These are phyloP conservation scores for Thelonectria blattea DNA, from an alignment of 2,329 filamentous ascomycete genomes.

Conservation along the genomic window DNA sequence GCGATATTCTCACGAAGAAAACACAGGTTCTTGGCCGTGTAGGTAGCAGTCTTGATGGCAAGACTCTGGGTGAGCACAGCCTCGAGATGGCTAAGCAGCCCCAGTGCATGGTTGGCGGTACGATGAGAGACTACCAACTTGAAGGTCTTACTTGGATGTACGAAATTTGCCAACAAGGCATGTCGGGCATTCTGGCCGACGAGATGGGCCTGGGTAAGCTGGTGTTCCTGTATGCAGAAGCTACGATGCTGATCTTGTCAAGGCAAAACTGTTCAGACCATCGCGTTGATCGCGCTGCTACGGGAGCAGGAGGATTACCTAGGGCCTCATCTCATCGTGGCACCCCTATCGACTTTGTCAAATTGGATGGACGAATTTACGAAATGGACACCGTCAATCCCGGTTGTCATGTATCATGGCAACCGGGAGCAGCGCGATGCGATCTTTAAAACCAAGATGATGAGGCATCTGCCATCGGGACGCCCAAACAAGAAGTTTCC, in stretches of 20 bases:
- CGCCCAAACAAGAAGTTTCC: constrained; percentile 74
- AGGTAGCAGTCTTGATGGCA: constrained; percentile 64
- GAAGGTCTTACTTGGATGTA: constrained; percentile 97
- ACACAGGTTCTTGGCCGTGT: constrained; percentile 68
- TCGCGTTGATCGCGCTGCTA: constrained; percentile 83
- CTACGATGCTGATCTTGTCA: constrained; percentile 10
- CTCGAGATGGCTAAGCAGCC: constrained; percentile 86
- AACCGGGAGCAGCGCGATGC: constrained; percentile 76
- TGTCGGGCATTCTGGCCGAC: constrained; percentile 90
- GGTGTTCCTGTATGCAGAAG: not conserved
- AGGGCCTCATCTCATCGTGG: constrained; percentile 89
- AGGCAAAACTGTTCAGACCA: constrained; percentile 92
- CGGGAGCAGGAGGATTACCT: constrained; percentile 83
- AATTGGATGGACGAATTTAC: constrained; percentile 97
- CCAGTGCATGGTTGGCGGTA: constrained; percentile 80
- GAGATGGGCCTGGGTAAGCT: constrained; percentile 82
- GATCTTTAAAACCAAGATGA: constrained; percentile 75
- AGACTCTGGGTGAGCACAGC: constrained; percentile 67
- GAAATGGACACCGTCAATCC: constrained; percentile 87
- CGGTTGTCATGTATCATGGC: constrained; percentile 90
- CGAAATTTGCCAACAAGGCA: constrained; percentile 77
- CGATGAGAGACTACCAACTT: constrained; percentile 92
- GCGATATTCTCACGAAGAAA: constrained; percentile 67
- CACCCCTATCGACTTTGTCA: constrained; percentile 86
- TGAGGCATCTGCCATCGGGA: constrained; percentile 68